These are phyloP conservation scores for Nannizzia gypsea DNA, from an alignment of 2,329 filamentous ascomycete genomes.

Conservation along the genomic window DNA sequence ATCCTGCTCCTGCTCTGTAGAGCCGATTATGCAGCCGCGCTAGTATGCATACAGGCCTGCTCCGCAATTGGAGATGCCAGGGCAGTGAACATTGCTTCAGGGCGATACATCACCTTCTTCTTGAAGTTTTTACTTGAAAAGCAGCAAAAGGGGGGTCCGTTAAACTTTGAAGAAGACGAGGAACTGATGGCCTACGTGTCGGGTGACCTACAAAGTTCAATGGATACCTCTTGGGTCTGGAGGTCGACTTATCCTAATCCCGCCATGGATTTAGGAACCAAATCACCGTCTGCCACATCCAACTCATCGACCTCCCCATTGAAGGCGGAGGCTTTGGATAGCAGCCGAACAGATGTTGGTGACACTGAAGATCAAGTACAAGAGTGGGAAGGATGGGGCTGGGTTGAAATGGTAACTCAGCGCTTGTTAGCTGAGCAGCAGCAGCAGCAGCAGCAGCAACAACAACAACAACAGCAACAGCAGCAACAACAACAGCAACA, in stretches of 20 bases:
- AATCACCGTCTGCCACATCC: slow-evolving; percentile 6
- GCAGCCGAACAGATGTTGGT: slow-evolving; percentile 41
- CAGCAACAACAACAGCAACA: slow-evolving; percentile 33
- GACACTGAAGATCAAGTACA: slow-evolving; percentile 10
- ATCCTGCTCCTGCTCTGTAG: slow-evolving; percentile 66
- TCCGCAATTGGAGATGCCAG: slow-evolving; percentile 59
- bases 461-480: slow-evolving; percentile 32
- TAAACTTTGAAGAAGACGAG: slow-evolving; percentile 55
- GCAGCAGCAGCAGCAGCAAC: slow-evolving; percentile 27
- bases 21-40: slow-evolving; percentile 59
- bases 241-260: slow-evolving; percentile 22
- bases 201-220: slow-evolving; percentile 71
- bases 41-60: slow-evolving; percentile 60
- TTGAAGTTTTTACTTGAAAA: slow-evolving; percentile 53
- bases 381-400: slow-evolving; percentile 67
- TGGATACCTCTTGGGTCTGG: slow-evolving; percentile 77
- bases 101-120: slow-evolving; percentile 73
- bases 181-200: slow-evolving; percentile 80
- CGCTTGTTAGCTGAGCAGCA: slow-evolving; percentile 42
- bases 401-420: slow-evolving; percentile 53
- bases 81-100: slow-evolving; percentile 64
- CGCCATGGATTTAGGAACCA: background rate
- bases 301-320: slow-evolving; percentile 9
- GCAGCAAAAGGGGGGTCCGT: slow-evolving; percentile 32
- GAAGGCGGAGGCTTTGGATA: slow-evolving; percentile 30